Evolutionary conservation across 2,329 filamentous ascomycete genomes (phyloP), one percentile per base, ranked within the genome.

Genomic region (Rhinocladiella mackenziei): DNA sequence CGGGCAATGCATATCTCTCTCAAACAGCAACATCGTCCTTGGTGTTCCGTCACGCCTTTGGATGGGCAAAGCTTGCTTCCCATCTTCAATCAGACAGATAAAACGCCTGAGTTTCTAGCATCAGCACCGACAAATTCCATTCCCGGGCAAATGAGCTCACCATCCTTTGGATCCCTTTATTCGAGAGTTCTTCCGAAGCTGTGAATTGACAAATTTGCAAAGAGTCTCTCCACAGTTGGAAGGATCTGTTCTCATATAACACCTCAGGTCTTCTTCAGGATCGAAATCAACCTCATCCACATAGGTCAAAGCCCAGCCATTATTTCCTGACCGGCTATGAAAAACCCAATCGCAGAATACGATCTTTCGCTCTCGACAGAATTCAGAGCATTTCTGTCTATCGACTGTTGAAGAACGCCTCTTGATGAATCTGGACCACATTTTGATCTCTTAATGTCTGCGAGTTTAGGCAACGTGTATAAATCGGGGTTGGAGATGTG

Each of bases 301-400:
- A 38, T 41, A 47, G 9, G 43, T 37, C 32, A 47, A 47, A 4
- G 22, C 13, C 43, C 43, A 47, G 6, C 43, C 43, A 14, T 46
- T 23, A 14, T 42, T 47, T 6, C 29, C 26, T 11, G 31, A 20
- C 25, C 43, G 37, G 8, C 31, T 38, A 47, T 47, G 43, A 15
- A 40, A 47, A 2, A 37, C 43, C 38, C 38, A 47, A 14, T 47
- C 43, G 22, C 43, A 47, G 31, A 47, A 47, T 15, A 47, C 43
- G 13, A 47, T 47, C 38, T 37, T 47, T 9, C 43, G 37, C 28
- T 47, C 19, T n/a, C 15, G 19, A 10, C 17, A 14, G 5, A 17
- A 10, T 26, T 42, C 30, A 13, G 37, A 28, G 28, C 43, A 47
- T 33, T 41, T 37, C 17, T 13, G 38, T 6, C 31, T 10, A 13